Conservation (phyloP, 2,329 filamentous ascomycete genomes). For the Sclerotinia spermophila region DNA sequence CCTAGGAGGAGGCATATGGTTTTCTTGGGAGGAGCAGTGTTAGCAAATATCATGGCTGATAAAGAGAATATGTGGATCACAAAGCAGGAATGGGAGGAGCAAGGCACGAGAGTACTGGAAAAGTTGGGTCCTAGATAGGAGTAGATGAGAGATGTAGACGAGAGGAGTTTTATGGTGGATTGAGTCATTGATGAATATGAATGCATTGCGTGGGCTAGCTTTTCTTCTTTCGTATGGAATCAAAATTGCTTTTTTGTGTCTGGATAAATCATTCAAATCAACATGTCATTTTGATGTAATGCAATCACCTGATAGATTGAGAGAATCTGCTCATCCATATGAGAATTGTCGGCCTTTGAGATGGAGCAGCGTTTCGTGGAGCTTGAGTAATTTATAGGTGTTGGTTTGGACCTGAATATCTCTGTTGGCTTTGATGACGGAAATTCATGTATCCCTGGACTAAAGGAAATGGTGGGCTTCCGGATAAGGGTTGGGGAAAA, state of each 20-base stretch:
- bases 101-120: slow-evolving; percentile 78
- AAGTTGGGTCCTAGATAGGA: slow-evolving; percentile 82
- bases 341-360: not conserved
- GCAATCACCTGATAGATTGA: no score
- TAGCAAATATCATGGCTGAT: slow-evolving; percentile 98
- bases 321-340: not conserved
- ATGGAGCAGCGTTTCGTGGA: not conserved
- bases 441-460: not conserved
- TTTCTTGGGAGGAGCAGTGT: slow-evolving; percentile 93
- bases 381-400: not conserved
- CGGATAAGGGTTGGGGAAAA: no score
- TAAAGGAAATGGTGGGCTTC: not conserved
- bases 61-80: slow-evolving; percentile 99
- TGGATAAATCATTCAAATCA: slow-evolving; percentile 24
- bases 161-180: slow-evolving; percentile 11
- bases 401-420: not conserved
- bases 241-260: not conserved
- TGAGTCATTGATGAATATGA: slow-evolving; percentile 11
- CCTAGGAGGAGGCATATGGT: slow-evolving; percentile 97
- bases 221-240: slow-evolving; percentile 2
- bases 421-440: not conserved
- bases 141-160: not conserved
- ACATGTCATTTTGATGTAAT: not conserved
- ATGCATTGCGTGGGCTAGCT: slow-evolving; percentile 8
- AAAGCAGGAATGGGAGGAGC: slow-evolving; percentile 95